Percentiles rank a stretch among this genome's conserved stretches.
These are phyloP conservation scores for Exophiala alcalophila DNA, from an alignment of 2,329 filamentous ascomycete species.

Conservation along the genomic window DNA sequence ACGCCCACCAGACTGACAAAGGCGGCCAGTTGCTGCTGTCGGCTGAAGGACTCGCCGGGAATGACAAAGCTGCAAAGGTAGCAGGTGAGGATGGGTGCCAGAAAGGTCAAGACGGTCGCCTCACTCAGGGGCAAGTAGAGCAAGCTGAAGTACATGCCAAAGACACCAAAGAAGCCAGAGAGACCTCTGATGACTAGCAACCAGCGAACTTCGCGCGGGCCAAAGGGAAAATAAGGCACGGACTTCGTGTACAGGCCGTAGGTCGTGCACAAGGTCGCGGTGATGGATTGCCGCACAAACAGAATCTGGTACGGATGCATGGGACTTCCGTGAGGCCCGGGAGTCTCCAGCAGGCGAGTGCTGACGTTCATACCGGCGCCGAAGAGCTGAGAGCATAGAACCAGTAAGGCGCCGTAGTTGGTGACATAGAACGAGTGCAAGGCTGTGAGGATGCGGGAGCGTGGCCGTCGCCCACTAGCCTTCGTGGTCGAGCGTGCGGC, in stretches of 20 bases:
- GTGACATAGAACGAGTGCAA: slow-evolving; percentile 53
- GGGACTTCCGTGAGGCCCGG: slow-evolving; percentile 62
- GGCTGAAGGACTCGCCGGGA: slow-evolving; percentile 70
- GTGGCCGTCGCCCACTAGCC: slow-evolving; percentile 8
- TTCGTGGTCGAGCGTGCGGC: slow-evolving; percentile 2
- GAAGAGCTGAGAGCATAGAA: slow-evolving; percentile 75
- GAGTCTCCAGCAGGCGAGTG: slow-evolving; percentile 69
- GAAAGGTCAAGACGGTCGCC: slow-evolving; percentile 84
- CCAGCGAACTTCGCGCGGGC: slow-evolving; percentile 62
- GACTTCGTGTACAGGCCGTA: slow-evolving; percentile 69
- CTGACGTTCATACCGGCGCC: slow-evolving; percentile 82
- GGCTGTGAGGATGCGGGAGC: slow-evolving; percentile 33
- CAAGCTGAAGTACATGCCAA: slow-evolving; percentile 70
- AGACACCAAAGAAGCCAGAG: slow-evolving; percentile 74
- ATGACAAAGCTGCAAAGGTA: slow-evolving; percentile 75
- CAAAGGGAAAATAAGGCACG: slow-evolving; percentile 68
- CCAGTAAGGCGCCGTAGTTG: slow-evolving; percentile 71
- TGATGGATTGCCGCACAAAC: slow-evolving; percentile 75
- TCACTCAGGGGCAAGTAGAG: slow-evolving; percentile 82
- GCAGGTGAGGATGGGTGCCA: slow-evolving; percentile 74
- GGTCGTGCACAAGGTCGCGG: slow-evolving; percentile 60
- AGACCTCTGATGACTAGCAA: slow-evolving; percentile 68
- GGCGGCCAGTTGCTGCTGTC: slow-evolving; percentile 71
- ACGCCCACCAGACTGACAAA: slow-evolving; percentile 75
- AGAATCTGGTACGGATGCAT: slow-evolving; percentile 84